Evolutionary conservation across 768 basidiomycete genomes (phyloP), one percentile per base, ranked within the genome.

Genomic region (Boletus edulis): DNA sequence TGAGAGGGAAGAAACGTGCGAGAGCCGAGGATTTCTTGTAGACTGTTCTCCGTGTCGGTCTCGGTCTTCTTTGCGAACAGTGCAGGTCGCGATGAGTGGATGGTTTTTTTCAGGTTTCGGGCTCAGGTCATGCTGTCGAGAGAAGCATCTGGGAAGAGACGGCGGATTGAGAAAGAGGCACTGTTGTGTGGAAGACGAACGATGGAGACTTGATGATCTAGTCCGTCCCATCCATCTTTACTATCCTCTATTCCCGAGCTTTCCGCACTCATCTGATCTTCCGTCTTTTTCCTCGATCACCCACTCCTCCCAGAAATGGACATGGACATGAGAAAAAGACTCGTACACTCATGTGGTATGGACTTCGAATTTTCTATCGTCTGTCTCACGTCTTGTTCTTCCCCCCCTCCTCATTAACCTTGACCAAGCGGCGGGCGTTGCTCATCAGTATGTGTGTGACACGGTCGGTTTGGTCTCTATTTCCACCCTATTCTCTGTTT

Each of bases 21-120:
- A 78, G 90, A 60, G 92, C 92, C 32, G 91, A 93, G 71, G 92
- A 94, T 70, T 91, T 90, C 71, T 72, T 93, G 62, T 91, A 72
- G 66, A 47, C 42, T 57, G 27, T 56, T 48, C 48, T 58, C 43
- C 52, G 40, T 55, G 65, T 71, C 58, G 67, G 63, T 71, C 65
- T 58, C 50, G 62, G 63, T 69, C 51, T 67, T 63, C 58, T 68
- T 63, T 63, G 60, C 51, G 52, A 54, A 37, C 51, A 35, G 63
- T 57, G 54, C 66, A 63, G 63, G 62, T 70, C 54, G 64, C 66
- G 57, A 63, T 62, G 60, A 67, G 67, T 65, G 56, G 66, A 34
- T 58, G 39, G 66, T 62, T 68, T 68, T 65, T 68, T 66, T 54
- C 58, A 67, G 66, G 61, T 67, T 63, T 68, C 63, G 47, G 63